Percentiles rank a stretch among this genome's conserved stretches.
phyloP scores from a whole-genome alignment of 345 rosid species.

The Cardamine chenopodiifolia region DNA sequence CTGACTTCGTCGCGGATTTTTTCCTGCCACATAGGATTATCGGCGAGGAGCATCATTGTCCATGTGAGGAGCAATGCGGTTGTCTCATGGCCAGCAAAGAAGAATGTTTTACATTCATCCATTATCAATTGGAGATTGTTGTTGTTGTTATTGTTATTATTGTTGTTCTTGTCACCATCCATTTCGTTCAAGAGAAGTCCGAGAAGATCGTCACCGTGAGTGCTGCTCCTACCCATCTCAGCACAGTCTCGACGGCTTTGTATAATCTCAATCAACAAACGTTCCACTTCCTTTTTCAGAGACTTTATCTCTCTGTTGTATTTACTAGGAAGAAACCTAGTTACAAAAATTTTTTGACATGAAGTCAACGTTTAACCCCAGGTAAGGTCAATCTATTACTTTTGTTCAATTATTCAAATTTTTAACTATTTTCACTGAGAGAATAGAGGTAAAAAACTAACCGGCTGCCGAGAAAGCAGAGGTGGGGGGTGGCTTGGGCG shows the following conservation, averaged over 20 bases:
- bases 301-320: conserved; percentile 88
- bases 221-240: conserved; percentile 79
- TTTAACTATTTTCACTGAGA: background rate
- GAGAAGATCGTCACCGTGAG: conserved; percentile 79
- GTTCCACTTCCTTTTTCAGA: conserved; percentile 76
- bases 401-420: too few species aligned
- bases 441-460: conserved; percentile 23
- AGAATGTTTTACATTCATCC: conserved; percentile 98
- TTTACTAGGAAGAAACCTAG: conserved; percentile 83
- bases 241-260: conserved; percentile 71
- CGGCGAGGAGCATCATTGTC: conserved; percentile 89
- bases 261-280: conserved; percentile 77
- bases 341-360: background rate
- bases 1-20: conserved; percentile 64
- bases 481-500: conserved; percentile 81
- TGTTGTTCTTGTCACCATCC: conserved; percentile 52
- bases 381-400: background rate
- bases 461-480: conserved; percentile 95
- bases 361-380: conserved; percentile 3
- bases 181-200: conserved; percentile 80
- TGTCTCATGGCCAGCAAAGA: conserved; percentile 97
- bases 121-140: conserved; percentile 73
- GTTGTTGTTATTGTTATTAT: conserved; percentile 44
- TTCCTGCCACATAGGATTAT: conserved; percentile 81
- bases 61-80: conserved; percentile 88